A percentile compares a stretch with the other conserved stretches of the same genome.
phyloP scores from a whole-genome alignment of 345 rosid genomes.

The Hibiscus tridactylites region DNA sequence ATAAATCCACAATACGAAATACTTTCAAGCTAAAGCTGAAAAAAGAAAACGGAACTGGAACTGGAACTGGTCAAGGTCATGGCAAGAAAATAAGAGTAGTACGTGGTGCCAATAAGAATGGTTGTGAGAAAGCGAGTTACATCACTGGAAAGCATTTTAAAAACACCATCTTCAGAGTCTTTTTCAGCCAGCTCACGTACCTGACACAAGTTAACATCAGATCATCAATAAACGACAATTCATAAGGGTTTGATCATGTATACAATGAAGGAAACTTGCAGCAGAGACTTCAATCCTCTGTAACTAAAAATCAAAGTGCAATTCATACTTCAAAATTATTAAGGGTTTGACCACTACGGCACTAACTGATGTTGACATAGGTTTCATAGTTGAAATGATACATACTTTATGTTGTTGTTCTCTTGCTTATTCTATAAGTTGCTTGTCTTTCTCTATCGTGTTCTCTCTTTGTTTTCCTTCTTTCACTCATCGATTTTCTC shows the following conservation, averaged over 20 bases:
- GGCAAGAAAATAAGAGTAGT: conserved; percentile 21
- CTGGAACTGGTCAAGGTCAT: conserved; percentile 3
- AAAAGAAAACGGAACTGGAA: background rate
- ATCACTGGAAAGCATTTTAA: background rate
- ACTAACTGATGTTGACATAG: background rate
- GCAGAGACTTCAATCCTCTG: background rate
- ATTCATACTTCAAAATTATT: background rate
- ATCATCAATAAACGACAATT: conserved; percentile 15
- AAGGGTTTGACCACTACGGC: background rate
- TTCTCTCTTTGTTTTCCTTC: background rate
- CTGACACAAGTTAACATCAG: conserved; percentile 34
- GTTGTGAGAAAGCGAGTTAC: background rate
- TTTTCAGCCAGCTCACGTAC: conserved; percentile 94
- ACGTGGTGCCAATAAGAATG: conserved; percentile 31
- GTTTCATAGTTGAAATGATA: background rate
- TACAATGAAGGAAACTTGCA: background rate
- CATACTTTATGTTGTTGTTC: background rate
- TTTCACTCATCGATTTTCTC: background rate
- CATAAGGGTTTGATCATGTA: background rate
- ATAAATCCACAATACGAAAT: conserved; percentile 25
- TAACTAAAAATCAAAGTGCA: background rate
- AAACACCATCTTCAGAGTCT: conserved; percentile 55
- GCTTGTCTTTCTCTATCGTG: background rate
- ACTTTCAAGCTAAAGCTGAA: conserved; percentile 1
- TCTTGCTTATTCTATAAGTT: background rate